Conservation (phyloP, 345 rosid species). For the Syzygium aqueum region DNA sequence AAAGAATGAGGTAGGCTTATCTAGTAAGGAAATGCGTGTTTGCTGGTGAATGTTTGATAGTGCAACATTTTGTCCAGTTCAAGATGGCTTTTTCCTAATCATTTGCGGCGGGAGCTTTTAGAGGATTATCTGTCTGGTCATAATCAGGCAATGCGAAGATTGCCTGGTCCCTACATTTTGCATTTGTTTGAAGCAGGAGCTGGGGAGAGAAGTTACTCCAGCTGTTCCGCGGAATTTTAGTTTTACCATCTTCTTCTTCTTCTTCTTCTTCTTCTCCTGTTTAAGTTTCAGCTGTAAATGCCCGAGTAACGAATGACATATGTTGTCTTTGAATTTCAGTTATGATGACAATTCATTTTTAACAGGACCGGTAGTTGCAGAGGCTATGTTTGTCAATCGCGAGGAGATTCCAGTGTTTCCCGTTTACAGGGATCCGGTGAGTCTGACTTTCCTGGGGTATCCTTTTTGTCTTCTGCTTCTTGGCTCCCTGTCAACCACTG, state of each 20-base stretch:
- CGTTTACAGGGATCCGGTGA: conserved; percentile 85
- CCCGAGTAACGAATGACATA: background rate
- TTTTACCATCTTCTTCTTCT: background rate
- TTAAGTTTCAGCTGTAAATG: background rate
- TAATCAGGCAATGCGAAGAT: background rate
- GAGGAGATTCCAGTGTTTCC: conserved; percentile 85
- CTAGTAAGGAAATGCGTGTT: background rate
- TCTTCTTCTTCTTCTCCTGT: background rate
- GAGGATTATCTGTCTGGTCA: background rate
- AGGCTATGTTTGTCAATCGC: conserved; percentile 87
- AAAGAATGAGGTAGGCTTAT: background rate
- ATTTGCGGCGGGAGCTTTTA: background rate
- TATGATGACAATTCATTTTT: background rate
- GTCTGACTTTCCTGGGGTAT: conserved; percentile 8
- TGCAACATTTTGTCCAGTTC: background rate
- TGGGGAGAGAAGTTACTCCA: background rate
- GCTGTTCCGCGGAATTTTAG: background rate
- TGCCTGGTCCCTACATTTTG: background rate
- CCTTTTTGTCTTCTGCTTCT: background rate
- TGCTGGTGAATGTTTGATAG: background rate
- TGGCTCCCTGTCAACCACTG: background rate
- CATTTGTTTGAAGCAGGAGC: background rate
- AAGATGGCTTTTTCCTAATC: background rate
- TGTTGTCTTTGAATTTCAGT: background rate
- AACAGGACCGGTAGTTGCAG: conserved; percentile 91